phyloP scores from a whole-genome alignment of 495 filamentous ascomycete genomes.

The Monascus purpureus region DNA sequence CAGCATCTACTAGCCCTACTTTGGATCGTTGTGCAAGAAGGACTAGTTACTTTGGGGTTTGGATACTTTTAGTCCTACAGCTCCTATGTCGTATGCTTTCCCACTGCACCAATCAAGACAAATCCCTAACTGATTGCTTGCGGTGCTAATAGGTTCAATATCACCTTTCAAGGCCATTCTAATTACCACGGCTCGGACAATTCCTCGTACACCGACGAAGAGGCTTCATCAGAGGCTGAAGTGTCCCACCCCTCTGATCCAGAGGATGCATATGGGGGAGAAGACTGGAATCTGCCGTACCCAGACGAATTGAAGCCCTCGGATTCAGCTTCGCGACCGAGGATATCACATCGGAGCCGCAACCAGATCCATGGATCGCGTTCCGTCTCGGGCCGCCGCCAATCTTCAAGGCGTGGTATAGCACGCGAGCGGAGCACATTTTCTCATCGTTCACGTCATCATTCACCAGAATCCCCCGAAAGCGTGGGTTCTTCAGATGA shows the following conservation, averaged over 20 bases:
- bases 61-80: too few relatives aligned
- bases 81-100: too few relatives aligned
- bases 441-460: slow-evolving; percentile 28
- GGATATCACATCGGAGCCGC: slow-evolving; percentile 32
- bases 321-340: slow-evolving; percentile 65
- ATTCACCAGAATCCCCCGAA: slow-evolving; percentile 37
- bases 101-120: too few relatives aligned
- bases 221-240: slow-evolving; percentile 40
- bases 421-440: slow-evolving; percentile 22
- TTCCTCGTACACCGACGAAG: slow-evolving; percentile 35
- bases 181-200: slow-evolving; percentile 27
- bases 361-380: slow-evolving; percentile 26
- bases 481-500: slow-evolving; percentile 41
- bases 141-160: slow-evolving; percentile 27
- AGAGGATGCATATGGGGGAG: too few relatives aligned
- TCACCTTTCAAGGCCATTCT: slow-evolving; percentile 32
- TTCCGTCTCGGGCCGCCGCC: slow-evolving; percentile 28
- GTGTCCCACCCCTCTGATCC: slow-evolving; percentile 28
- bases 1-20: too few relatives aligned
- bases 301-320: slow-evolving; percentile 62
- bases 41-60: too few relatives aligned
- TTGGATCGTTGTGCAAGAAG: too few relatives aligned
- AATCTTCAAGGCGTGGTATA: slow-evolving; percentile 26
- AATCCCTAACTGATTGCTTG: slow-evolving; percentile 5
- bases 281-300: slow-evolving; percentile 37